Base-by-base conservation (phyloP, 2,329 filamentous ascomycete genomes). In the Fusarium piperis region DNA sequence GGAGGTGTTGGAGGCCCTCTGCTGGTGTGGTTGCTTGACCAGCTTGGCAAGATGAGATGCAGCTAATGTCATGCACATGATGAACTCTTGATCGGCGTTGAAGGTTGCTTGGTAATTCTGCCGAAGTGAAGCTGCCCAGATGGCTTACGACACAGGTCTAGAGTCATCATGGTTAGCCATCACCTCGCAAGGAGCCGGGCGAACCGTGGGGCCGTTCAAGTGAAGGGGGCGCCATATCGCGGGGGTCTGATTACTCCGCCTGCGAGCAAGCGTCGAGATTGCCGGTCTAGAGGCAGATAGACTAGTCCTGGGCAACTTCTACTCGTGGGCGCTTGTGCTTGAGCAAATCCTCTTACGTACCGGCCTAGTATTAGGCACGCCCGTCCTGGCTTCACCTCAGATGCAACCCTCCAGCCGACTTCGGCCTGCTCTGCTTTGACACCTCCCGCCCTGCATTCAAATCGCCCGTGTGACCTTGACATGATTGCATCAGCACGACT, bases 81-180 rank as follows among this genome's bases (percentile, higher is more conserved):
- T 30, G 36, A 15, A 28, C 11, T n/a, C 26, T 52, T 48, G 51
- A 35, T 35, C 41, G 39, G 33, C 23, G 26, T 38, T 30, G 13
- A 33, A 46, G 9, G 18, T 61, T 65, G 46, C 56, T 39, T 61
- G 48, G 18, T 48, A 58, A 56, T 48, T 15, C 44, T 4, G 44
- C 20, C 20, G 39, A 44, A 46, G 56, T 28, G 39, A 44, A 44
- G 39, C 13, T 11, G 15, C 10, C 16, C 10, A 9, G 13, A 26
- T 44, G 32, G 35, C 38, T 59, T 48, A 36, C 35, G 44, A 55
- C n/a, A 35, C 15, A 35, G n/a, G 26, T 67, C 26, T 7, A 7
- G 8, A 66, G 70, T 72, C 70, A 72, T 71, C 70, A 73, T 65
- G 33, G 33, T 57, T 62, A 72, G n/a, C 65, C 51, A n/a, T 56